phyloP scores from a whole-genome alignment of 2,329 filamentous ascomycete species.

The Plectosphaerella plurivora region DNA sequence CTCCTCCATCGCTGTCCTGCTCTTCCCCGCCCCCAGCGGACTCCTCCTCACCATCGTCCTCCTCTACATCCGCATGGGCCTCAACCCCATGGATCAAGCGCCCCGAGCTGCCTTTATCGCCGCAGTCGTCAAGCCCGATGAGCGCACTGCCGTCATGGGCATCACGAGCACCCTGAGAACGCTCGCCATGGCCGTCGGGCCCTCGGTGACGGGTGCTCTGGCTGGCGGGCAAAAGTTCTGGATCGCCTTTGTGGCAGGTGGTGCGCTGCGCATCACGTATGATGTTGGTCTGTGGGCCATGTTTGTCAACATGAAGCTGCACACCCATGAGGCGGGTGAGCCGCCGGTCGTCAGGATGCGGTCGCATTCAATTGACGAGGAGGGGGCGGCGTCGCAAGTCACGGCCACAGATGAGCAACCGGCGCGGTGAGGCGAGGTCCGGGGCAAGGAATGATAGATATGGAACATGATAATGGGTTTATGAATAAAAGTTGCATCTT shows the following conservation, averaged over 20 bases:
- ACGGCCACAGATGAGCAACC: no score
- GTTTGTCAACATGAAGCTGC: neutral
- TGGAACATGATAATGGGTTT: no score
- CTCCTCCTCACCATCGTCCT: slow-evolving; percentile 49
- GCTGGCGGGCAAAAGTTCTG: slow-evolving; percentile 51
- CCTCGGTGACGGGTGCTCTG: slow-evolving; percentile 50
- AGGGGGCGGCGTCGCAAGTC: neutral
- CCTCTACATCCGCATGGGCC: slow-evolving; percentile 53
- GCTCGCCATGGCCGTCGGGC: slow-evolving; percentile 48
- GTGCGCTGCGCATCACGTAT: slow-evolving; percentile 48
- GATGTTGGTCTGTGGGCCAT: slow-evolving; percentile 30
- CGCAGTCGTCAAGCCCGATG: slow-evolving; percentile 56
- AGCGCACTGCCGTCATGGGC: slow-evolving; percentile 70
- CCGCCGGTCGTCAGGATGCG: neutral
- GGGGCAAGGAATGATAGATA: no score
- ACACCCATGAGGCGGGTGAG: neutral
- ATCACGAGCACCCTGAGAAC: slow-evolving; percentile 68
- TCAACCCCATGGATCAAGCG: slow-evolving; percentile 60
- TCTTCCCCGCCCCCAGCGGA: slow-evolving; percentile 52
- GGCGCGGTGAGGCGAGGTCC: no score
- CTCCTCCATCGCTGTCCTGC: slow-evolving; percentile 54
- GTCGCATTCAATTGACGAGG: neutral
- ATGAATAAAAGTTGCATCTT: no score
- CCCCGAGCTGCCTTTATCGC: slow-evolving; percentile 67
- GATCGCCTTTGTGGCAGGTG: slow-evolving; percentile 58